Conservation (phyloP, 1,139 yeast genomes). For the Scheffersomyces insectosa region DNA sequence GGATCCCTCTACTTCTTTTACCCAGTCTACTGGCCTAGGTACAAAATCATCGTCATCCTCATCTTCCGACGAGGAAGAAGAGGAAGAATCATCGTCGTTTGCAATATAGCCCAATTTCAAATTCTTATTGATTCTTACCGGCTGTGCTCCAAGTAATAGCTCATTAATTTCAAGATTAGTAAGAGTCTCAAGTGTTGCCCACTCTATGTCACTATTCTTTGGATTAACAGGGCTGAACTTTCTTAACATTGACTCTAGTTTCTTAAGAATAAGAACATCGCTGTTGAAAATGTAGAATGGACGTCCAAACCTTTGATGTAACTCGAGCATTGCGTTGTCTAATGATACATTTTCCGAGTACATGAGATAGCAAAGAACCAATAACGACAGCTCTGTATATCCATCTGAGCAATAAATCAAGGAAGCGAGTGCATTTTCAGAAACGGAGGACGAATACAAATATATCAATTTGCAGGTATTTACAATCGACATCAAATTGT, state of each 20-base stretch:
- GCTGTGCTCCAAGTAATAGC: conserved; percentile 25
- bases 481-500: conserved; percentile 56
- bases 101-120: conserved; percentile 29
- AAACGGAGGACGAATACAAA: conserved; percentile 34
- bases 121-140: conserved; percentile 1
- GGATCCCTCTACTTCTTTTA: conserved; percentile 55
- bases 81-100: conserved; percentile 15
- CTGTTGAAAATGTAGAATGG: conserved; percentile 83
- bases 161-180: conserved; percentile 35
- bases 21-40: conserved; percentile 30
- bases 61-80: conserved; percentile 11
- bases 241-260: conserved; percentile 61
- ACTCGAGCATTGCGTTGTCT: conserved; percentile 54
- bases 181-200: conserved; percentile 32
- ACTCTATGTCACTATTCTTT: conserved; percentile 15
- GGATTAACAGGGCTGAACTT: conserved; percentile 50
- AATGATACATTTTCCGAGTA: conserved; percentile 56
- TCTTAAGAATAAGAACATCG: conserved; percentile 66
- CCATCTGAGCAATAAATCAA: conserved; percentile 87
- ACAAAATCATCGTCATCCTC: conserved; percentile 12
- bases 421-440: conserved; percentile 25
- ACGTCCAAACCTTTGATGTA: conserved; percentile 65
- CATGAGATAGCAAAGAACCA: conserved; percentile 69
- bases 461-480: conserved; percentile 65
- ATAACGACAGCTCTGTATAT: conserved; percentile 82